These are phyloP conservation scores for Geotrichum armillariae DNA, from an alignment of 1,139 yeast genomes.

Conservation along the genomic window DNA sequence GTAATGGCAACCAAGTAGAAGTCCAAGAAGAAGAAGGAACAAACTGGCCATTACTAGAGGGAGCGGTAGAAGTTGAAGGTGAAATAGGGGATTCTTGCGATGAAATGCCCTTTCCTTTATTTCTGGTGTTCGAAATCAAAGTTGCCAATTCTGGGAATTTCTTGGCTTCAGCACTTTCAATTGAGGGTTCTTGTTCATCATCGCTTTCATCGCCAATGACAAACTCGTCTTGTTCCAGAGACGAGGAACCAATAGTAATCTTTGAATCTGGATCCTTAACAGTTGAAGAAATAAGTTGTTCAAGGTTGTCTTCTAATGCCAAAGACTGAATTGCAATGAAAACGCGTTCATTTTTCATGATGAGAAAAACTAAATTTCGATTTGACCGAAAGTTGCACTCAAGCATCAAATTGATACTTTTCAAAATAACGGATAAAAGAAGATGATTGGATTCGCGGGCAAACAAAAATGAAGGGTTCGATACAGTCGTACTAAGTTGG, in stretches of 20 bases:
- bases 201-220: slow-evolving; percentile 25
- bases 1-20: slow-evolving; percentile 23
- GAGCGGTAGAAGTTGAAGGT: not conserved
- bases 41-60: slow-evolving; percentile 8
- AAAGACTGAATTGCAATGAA: slow-evolving; percentile 25
- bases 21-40: slow-evolving; percentile 18
- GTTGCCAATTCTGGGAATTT: slow-evolving; percentile 13
- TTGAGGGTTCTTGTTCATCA: slow-evolving; percentile 37
- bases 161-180: slow-evolving; percentile 18
- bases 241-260: not conserved
- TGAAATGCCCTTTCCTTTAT: slow-evolving; percentile 20
- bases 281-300: slow-evolving; percentile 21
- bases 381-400: slow-evolving; percentile 36
- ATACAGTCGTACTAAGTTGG: slow-evolving; percentile 51
- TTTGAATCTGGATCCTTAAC: slow-evolving; percentile 12
- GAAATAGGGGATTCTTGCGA: not conserved
- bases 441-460: slow-evolving; percentile 55
- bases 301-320: slow-evolving; percentile 26
- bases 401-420: slow-evolving; percentile 32
- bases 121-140: slow-evolving; percentile 1
- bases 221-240: slow-evolving; percentile 14
- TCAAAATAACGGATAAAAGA: slow-evolving; percentile 44
- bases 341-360: slow-evolving; percentile 32
- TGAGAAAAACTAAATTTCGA: slow-evolving; percentile 35
- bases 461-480: slow-evolving; percentile 46